These are phyloP conservation scores for Elongisporangium prolatum DNA, from an alignment of 352 stramenopile genomes.

Conservation along the genomic window DNA sequence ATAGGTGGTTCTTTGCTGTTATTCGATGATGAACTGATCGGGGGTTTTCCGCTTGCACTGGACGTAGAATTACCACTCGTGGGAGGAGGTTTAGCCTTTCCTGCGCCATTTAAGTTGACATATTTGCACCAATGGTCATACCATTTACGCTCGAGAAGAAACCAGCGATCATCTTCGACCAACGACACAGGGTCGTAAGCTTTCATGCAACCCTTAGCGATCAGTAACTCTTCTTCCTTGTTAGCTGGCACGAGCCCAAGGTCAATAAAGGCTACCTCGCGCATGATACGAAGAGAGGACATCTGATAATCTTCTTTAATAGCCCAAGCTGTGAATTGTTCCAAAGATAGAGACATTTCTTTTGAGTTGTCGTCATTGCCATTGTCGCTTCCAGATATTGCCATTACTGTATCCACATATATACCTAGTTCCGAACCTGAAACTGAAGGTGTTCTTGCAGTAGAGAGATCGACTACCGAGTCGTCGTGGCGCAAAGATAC, in stretches of 20 bases:
- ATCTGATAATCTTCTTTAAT: conserved; percentile 75
- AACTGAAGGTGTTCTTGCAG: conserved; percentile 59
- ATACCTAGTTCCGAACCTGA: conserved; percentile 75
- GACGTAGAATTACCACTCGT: conserved; percentile 8
- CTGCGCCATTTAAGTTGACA: conserved; percentile 23
- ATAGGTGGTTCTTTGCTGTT: conserved; percentile 59
- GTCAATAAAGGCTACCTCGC: conserved; percentile 81
- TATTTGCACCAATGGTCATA: conserved; percentile 86
- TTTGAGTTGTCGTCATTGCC: conserved; percentile 33
- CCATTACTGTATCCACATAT: conserved; percentile 73
- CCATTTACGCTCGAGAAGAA: conserved; percentile 79
- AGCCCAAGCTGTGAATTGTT: conserved; percentile 69
- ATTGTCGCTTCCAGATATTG: conserved; percentile 9
- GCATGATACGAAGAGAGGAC: conserved; percentile 74
- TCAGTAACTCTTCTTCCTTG: conserved; percentile 76
- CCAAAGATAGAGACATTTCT: conserved; percentile 45
- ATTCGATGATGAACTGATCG: conserved; percentile 5
- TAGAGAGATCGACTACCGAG: conserved; percentile 48
- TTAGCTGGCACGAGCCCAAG: conserved; percentile 60
- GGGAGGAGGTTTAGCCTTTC: conserved; percentile 13
- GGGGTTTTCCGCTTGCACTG: conserved; percentile 30
- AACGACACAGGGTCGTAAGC: conserved; percentile 61
- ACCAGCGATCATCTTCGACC: conserved; percentile 84
- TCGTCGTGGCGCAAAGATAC: conserved; percentile 20
- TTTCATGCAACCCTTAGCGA: conserved; percentile 71